phyloP scores from a whole-genome alignment of 1,284 basidiomycete species.

The Sanguinoderma infundibulare region DNA sequence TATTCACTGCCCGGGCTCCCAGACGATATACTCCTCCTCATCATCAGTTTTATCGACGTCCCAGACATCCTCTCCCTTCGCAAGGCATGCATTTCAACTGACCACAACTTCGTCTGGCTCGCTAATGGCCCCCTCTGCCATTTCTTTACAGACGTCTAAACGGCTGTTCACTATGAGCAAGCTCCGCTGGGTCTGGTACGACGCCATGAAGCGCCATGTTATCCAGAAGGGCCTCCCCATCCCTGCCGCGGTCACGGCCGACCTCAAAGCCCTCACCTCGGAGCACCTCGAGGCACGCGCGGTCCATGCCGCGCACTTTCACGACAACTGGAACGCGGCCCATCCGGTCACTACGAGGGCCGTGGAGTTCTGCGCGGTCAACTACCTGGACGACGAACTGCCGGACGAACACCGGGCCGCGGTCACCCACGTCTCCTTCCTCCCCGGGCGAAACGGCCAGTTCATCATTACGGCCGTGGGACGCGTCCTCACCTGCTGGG shows the following conservation, averaged over 20 bases:
- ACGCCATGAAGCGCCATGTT: slow-evolving; percentile 40
- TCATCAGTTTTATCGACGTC: slow-evolving; percentile 38
- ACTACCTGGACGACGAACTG: slow-evolving; percentile 19
- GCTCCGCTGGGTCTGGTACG: slow-evolving; percentile 43
- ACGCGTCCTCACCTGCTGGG: slow-evolving; percentile 38
- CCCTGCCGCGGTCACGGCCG: slow-evolving; percentile 32
- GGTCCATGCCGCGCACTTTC: slow-evolving; percentile 40
- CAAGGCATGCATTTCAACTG: slow-evolving; percentile 32
- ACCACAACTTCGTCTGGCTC: slow-evolving; percentile 4
- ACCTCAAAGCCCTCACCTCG: slow-evolving; percentile 37
- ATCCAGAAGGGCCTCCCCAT: slow-evolving; percentile 39
- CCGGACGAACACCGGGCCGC: slow-evolving; percentile 21
- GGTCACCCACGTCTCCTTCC: slow-evolving; percentile 38
- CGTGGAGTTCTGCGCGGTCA: slow-evolving; percentile 33
- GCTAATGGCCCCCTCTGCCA: neutral
- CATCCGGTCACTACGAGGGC: slow-evolving; percentile 31
- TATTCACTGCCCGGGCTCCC: slow-evolving; percentile 30
- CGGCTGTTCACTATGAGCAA: slow-evolving; percentile 38
- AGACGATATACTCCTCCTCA: slow-evolving; percentile 41
- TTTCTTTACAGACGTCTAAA: slow-evolving; percentile 35
- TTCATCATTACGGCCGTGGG: slow-evolving; percentile 37
- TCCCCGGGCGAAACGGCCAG: slow-evolving; percentile 39
- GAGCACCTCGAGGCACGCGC: slow-evolving; percentile 41
- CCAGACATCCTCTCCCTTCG: slow-evolving; percentile 40
- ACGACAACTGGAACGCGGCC: slow-evolving; percentile 41